Evolutionary conservation across 495 filamentous ascomycete genomes (phyloP).

Genomic region (Tuber microsphaerosporum): DNA sequence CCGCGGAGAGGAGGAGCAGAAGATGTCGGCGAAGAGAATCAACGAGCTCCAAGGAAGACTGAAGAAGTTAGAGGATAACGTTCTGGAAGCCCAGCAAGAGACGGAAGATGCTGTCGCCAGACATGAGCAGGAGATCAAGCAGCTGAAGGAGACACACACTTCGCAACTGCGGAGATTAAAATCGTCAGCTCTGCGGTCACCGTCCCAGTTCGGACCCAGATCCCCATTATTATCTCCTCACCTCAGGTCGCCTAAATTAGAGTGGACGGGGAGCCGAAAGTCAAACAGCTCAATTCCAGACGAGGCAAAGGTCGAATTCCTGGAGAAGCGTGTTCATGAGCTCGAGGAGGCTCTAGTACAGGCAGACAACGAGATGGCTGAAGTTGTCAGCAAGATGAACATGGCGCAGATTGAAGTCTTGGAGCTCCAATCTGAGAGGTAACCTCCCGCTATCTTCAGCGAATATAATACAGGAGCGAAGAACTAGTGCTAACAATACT

Average conservation of each 20-base stretch:
- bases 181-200: conserved; percentile 43
- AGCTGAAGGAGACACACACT: conserved; percentile 69
- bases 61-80: conserved; percentile 71
- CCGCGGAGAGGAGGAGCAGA: conserved; percentile 79
- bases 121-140: conserved; percentile 77
- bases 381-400: conserved; percentile 88
- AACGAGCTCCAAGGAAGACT: conserved; percentile 72
- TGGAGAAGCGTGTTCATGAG: conserved; percentile 69
- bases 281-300: conserved; percentile 51
- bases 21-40: conserved; percentile 68
- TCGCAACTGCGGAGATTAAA: conserved; percentile 70
- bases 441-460: conserved; percentile 35
- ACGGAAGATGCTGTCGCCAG: conserved; percentile 74
- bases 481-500: neutral
- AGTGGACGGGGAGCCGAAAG: conserved; percentile 50
- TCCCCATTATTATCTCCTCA: conserved; percentile 55
- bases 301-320: conserved; percentile 58
- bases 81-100: conserved; percentile 73
- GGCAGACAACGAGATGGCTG: conserved; percentile 88
- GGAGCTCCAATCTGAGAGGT: conserved; percentile 82
- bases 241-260: conserved; percentile 43
- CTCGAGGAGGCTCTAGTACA: conserved; percentile 74
- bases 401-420: conserved; percentile 89
- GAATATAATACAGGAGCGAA: neutral
- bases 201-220: conserved; percentile 45